Base-by-base conservation (phyloP, 2,329 filamentous ascomycete species). In the Westerdykella aurantiaca region DNA sequence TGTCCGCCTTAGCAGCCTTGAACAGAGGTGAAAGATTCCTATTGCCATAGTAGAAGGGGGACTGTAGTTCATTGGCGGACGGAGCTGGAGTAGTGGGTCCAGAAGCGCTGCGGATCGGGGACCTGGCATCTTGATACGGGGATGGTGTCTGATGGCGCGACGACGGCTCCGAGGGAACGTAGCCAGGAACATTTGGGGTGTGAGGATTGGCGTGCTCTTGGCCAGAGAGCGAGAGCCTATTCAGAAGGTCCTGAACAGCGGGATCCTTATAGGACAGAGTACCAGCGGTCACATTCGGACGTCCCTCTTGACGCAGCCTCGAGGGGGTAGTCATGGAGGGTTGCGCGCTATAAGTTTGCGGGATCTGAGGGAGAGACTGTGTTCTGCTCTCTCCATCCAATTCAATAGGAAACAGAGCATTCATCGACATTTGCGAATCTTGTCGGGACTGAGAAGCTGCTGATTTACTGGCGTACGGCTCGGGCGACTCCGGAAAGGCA, bases 381-480 rank as follows among this genome's bases (percentile, higher is more conserved):
- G 43, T 44, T 38, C 47, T 54, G 44, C 39, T 51, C 22, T 56
- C 53, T 34, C 66, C 67, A n/a, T 72, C 81, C 37, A 89, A 71
- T 59, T 94, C 88, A 49, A 82, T 76, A 6, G 80, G 66, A 47
- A 88, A 86, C 23, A 86, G 76, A 18, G 76, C 77, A 41, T 75
- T 74, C 23, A 75, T 66, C 2, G 72, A 69, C 34, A 65, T 69
- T 46, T 74, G 74, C 33, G 71, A 69, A 31, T 69, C 66, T 22
- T 71, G 66, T 37, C 68, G 70, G 37, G 66, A 65, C 38, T 69
- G 68, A 40, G 55, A 17, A 56, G 54, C 38, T 53, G 48, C 31
- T 33, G 39, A 41, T 35, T 47, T 47, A n/a, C 14, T 61, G 14
- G 66, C 61, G 34, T 25, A 29, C 4, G 45, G 42, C 25, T 50